phyloP scores from a whole-genome alignment of 768 basidiomycete genomes.

The Pisolithus tinctorius region DNA sequence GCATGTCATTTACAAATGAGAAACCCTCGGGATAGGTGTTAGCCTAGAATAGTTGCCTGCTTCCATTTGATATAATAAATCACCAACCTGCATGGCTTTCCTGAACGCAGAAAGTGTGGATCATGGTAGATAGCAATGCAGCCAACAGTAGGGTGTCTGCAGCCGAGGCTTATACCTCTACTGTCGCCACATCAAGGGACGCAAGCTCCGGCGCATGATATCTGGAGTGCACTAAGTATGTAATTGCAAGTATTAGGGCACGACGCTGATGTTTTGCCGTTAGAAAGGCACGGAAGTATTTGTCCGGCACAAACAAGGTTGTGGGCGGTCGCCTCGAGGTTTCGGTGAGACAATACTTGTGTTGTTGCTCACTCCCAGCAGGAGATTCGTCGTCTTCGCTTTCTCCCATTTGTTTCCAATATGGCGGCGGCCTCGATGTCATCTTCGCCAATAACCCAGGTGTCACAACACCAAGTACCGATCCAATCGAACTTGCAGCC shows the following conservation, averaged over 20 bases:
- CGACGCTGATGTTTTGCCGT: neutral
- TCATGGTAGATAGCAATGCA: neutral
- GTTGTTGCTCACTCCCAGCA: constrained; percentile 9
- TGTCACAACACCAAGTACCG: constrained; percentile 46
- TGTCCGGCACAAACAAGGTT: constrained; percentile 24
- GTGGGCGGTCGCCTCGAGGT: constrained; percentile 22
- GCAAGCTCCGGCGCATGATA: no score
- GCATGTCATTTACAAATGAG: neutral
- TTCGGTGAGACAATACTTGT: constrained; percentile 14
- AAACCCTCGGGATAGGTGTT: neutral
- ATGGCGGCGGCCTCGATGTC: constrained; percentile 38
- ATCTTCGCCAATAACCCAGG: constrained; percentile 52
- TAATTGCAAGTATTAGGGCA: neutral
- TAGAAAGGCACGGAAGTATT: constrained; percentile 12
- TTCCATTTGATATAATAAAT: neutral
- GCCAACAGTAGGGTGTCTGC: neutral
- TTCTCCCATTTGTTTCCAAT: constrained; percentile 15
- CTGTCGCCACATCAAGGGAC: neutral
- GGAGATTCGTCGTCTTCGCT: constrained; percentile 4
- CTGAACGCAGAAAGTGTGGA: neutral
- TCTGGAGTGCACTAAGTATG: neutral
- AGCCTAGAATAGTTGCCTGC: neutral
- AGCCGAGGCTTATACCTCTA: neutral
- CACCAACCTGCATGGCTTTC: neutral
- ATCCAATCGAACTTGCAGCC: constrained; percentile 72